Base-by-base conservation (phyloP, 2,329 filamentous ascomycete species). In the Penicillium oxalicum region DNA sequence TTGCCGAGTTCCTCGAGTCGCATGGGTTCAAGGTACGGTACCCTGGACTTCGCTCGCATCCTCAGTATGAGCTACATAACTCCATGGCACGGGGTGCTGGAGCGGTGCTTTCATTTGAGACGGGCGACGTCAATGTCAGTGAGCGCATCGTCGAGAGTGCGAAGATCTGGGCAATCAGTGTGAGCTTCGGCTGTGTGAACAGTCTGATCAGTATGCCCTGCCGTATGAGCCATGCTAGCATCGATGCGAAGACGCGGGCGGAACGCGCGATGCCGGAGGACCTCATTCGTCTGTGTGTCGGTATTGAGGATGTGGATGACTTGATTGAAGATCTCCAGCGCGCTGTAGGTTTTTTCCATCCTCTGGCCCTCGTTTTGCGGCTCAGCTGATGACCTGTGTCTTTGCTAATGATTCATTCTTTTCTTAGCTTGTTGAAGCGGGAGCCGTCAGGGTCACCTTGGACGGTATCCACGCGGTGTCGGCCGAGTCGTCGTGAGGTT, bases 201-300 rank as follows among this genome's bases (percentile, higher is more conserved):
- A 95, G 88, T 67, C 75, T 98, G 68, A 98, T 98, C 71, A 96
- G 91, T 74, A 96, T 98, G 91, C 91, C 93, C 7, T 98, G 93
- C 74, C 90, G 91, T 63, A 98, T 98, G 94, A 97, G 91, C 72
- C 93, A 98, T 71, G 93, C 93, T 35, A 95, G 89, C 66, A 98
- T 98, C 64, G 93, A 97, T 66, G 88, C 90, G 50, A 95, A 95
- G 75, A 97, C 91, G 45, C 79, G 93, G 59, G 78, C 82, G 61
- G 90, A 95, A 73, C 81, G 91, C 55, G 85, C 91, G 56, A 87
- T 98, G 83, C 93, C 93, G 9, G 93, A 98, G 72, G 93, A 98
- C 68, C 86, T 98, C 52, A 97, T 98, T 61, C 81, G 93, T 48
- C 72, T 98, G 47, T 98, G 93, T 65, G 90, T 98, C 39, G 93